Base-by-base conservation (phyloP, 169 alveolate species). In the Eimeria praecox region DNA sequence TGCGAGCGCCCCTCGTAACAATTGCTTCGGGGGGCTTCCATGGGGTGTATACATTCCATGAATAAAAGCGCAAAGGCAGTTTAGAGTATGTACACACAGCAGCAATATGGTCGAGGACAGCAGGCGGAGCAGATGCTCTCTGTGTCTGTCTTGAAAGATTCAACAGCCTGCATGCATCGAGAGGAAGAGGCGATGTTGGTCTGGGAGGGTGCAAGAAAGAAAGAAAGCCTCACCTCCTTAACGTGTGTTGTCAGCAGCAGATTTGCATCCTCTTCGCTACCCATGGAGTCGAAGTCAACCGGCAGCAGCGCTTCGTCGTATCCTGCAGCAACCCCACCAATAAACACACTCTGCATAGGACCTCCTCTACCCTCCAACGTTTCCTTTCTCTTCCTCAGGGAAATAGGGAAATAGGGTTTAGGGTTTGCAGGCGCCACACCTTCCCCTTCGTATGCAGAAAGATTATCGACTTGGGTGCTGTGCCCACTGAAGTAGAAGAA, bases 371-470 rank as follows among this genome's bases (percentile, higher is more conserved):
- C 75, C n/a, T 64, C n/a, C 18, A 64, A 27, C 18, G n/a, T 42
- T 35, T 35, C n/a, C 80, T 69, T n/a, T 10, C 46, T 10, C 9
- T 12, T 30, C n/a, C 80, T 35, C 3, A 69, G 80, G 44, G 80
- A 2, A n/a, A n/a, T n/a, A n/a, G n/a, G n/a, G n/a, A n/a, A n/a
- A 27, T 18, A 69, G 80, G 44, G 12, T 30, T 30, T 69, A 69
- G 80, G 80, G 80, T 69, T 18, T 30, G n/a, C 44, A n/a, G 80
- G 16, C 3, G 49, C 56, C 69, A 3, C 69, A 80, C 90, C 99
- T 91, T 98, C 99, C 18, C 99, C 99, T 75, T 98, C 99, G 97
- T 98, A 98, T 46, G 99, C 99, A 75, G 98, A 96, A 98, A 98
- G 96, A 77, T 98, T 98, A 89, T 98, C 99, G 27, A 97, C 98